Evolutionary conservation across 2,329 filamentous ascomycete species (phyloP).

Genomic region (Pseudogymnoascus sp.): DNA sequence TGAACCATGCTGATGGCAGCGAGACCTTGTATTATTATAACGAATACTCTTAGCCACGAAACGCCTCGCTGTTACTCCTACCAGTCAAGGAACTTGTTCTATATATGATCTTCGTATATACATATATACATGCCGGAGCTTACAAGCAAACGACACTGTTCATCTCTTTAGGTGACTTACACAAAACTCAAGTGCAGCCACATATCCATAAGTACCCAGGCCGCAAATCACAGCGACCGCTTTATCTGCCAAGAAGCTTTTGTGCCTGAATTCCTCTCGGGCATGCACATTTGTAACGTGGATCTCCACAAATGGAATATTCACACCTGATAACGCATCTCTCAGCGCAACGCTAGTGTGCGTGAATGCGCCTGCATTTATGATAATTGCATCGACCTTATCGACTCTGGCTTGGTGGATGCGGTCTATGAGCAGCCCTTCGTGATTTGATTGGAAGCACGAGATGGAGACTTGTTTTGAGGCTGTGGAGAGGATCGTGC

Average conservation of each 20-base stretch:
- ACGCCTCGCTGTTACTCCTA: not conserved
- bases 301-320: constrained; percentile 68
- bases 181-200: constrained; percentile 48
- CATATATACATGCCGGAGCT: not conserved
- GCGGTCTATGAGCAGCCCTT: constrained; percentile 64
- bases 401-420: constrained; percentile 56
- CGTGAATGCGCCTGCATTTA: constrained; percentile 68
- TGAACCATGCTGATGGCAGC: not conserved
- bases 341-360: constrained; percentile 69
- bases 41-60: not conserved
- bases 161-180: constrained; percentile 37
- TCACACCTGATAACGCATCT: constrained; percentile 62
- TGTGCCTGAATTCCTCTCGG: constrained; percentile 57
- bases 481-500: not conserved
- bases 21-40: not conserved
- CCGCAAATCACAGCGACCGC: constrained; percentile 66
- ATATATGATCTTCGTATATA: not conserved
- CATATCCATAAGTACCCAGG: constrained; percentile 53
- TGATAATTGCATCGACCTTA: constrained; percentile 56
- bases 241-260: constrained; percentile 68
- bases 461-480: constrained; percentile 34
- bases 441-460: constrained; percentile 68
- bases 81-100: not conserved
- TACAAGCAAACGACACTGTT: constrained; percentile 16
- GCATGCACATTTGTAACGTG: constrained; percentile 69